Conservation (phyloP, 208 protist genomes). For the Trypanosoma congolense region DNA sequence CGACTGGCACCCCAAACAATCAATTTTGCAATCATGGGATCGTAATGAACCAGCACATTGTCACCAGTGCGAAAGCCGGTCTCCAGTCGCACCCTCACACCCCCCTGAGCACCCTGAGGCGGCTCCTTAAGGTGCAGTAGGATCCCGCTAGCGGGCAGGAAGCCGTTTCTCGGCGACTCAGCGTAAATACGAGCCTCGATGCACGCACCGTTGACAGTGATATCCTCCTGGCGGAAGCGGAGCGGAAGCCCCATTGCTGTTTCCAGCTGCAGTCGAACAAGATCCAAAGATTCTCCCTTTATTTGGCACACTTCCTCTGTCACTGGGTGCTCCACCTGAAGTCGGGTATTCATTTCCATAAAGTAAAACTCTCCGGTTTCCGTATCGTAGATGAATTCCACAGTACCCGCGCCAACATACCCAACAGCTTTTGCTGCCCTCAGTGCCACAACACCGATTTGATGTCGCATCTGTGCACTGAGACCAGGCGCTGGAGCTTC, state of each 20-base stretch:
- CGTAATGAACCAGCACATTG: conserved; percentile 92
- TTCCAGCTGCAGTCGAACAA: conserved; percentile 94
- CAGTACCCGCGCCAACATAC: conserved; percentile 95
- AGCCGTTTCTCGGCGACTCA: conserved; percentile 87
- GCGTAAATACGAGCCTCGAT: conserved; percentile 95
- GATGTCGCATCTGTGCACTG: conserved; percentile 34
- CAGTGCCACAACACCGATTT: conserved; percentile 83
- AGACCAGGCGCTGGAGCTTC: conserved; percentile 83
- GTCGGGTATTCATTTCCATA: conserved; percentile 99
- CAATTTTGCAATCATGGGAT: conserved; percentile 98
- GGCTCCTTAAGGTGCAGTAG: conserved; percentile 38
- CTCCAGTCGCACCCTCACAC: conserved; percentile 65
- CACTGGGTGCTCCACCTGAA: conserved; percentile 95
- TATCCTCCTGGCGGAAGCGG: conserved; percentile 73
- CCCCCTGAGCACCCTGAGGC: conserved; percentile 18
- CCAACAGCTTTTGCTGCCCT: conserved; percentile 75
- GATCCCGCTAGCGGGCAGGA: conserved; percentile 84
- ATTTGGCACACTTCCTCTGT: conserved; percentile 93
- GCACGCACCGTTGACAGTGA: conserved; percentile 74
- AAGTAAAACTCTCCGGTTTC: conserved; percentile 93
- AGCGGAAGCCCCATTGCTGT: conserved; percentile 60
- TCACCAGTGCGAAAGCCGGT: conserved; percentile 74
- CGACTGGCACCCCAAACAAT: conserved; percentile 88
- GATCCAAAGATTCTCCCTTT: conserved; percentile 71
- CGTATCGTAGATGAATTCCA: conserved; percentile 97